Evolutionary conservation across 1,284 basidiomycete genomes (phyloP).

Genomic region (Porogramme epimiltina): DNA sequence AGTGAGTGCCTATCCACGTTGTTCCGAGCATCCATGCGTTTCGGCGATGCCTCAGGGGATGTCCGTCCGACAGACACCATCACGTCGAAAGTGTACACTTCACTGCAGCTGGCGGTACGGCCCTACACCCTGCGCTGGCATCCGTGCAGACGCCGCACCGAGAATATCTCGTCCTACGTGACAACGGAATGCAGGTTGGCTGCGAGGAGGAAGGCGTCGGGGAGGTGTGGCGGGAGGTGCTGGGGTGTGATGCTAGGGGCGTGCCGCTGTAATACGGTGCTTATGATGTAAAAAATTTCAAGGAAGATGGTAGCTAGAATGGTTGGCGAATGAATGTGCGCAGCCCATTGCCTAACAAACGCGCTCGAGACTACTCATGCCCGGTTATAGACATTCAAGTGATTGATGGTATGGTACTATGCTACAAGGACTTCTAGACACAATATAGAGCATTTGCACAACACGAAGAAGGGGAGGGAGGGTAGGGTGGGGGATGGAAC

Average conservation of each 20-base stretch:
- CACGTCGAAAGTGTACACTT: constrained; percentile 77
- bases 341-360: too few relatives aligned
- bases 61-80: constrained; percentile 57
- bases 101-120: constrained; percentile 36
- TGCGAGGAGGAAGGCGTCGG: constrained; percentile 73
- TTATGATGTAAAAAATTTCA: too few relatives aligned
- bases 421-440: constrained; percentile 30
- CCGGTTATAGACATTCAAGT: too few relatives aligned
- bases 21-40: background rate
- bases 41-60: background rate
- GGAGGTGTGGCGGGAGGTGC: constrained; percentile 56
- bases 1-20: constrained; percentile 40
- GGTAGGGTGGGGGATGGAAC: background rate
- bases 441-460: constrained; percentile 21
- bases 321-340: too few relatives aligned
- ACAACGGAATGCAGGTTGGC: constrained; percentile 77
- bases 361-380: too few relatives aligned
- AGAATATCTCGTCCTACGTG: constrained; percentile 66
- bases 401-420: constrained; percentile 20
- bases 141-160: constrained; percentile 64
- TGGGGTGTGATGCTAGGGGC: constrained; percentile 48
- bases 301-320: too few relatives aligned
- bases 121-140: constrained; percentile 64
- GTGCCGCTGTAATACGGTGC: too few relatives aligned
- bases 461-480: background rate